Base-by-base conservation (phyloP, 345 rosid genomes). In the Psidium guajava region DNA sequence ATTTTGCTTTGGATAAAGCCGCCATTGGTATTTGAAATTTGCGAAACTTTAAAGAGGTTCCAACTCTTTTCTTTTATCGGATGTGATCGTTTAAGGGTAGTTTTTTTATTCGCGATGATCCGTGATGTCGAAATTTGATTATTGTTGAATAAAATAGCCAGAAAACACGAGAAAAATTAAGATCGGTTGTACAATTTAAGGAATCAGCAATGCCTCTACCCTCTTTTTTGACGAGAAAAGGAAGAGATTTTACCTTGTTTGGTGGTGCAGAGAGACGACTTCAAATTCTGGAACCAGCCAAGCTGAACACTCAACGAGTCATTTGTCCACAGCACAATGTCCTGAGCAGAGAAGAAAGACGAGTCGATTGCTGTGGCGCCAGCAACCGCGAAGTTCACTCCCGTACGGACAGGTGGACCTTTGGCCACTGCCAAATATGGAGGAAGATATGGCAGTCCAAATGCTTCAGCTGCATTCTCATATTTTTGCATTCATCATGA, bases 381-480 rank as follows among this genome's bases (percentile, higher is more conserved):
- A 3, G 91, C 90, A 56, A 93, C 94, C 11, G 95, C 96, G 81
- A 92, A 92, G 87, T 94, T 94, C 15, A 86, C 93, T 32, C 93
- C 93, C 2, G 86, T 84, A 22, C 80, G 54, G 24, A 57, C 75
- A 64, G 42, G 75, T 16, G 42, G 75, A 16, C 42, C 75, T 28
- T 64, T 64, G 75, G 44, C 44, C 16, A 64, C 44, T 1, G 42
- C 42, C 1, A 64, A 22, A 28, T 64, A 64, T 15, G 75, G 42
- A 15, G 75, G 75, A 64, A 64, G 75, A 64, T 28, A 32, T 9
- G 75, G 44, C 75, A 64, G 44, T 36, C 75, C 75, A 64, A 28
- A 64, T 32, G 21, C 75, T 64, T 64, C 75, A 28, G 75, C 75
- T 64, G 75, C 11, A 64, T 64, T 56, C 44, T 49, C 88, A 87